A percentile compares a stretch with the other conserved stretches of the same genome.
Conservation (phyloP, 805 yeast genomes). For the Myxozyma melibiosi region DNA sequence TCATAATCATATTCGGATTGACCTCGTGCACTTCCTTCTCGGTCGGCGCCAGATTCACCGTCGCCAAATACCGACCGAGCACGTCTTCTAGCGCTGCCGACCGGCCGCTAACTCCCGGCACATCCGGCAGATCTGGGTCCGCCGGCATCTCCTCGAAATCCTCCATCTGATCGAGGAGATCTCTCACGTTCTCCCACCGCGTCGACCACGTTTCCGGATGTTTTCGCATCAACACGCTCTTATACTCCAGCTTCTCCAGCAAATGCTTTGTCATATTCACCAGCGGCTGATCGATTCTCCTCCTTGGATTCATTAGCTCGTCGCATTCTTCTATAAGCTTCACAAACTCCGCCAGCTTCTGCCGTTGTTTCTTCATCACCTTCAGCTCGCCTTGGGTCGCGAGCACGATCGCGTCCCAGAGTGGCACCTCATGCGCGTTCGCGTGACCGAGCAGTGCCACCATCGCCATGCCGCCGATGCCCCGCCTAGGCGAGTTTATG, state of each 20-base stretch:
- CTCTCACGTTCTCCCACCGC: slow-evolving; percentile 33
- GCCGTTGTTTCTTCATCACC: slow-evolving; percentile 3
- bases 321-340: slow-evolving; percentile 14
- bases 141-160: slow-evolving; percentile 4
- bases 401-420: slow-evolving; percentile 25
- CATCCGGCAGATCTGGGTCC: slow-evolving; percentile 18
- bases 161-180: slow-evolving; percentile 15
- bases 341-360: slow-evolving; percentile 12
- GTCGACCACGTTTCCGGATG: slow-evolving; percentile 27
- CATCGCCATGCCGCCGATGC: slow-evolving; percentile 63
- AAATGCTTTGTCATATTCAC: slow-evolving; percentile 8
- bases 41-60: slow-evolving; percentile 24
- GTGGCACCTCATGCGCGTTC: slow-evolving; percentile 14
- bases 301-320: slow-evolving; percentile 1
- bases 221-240: slow-evolving; percentile 9
- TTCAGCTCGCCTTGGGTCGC: slow-evolving; percentile 20
- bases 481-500: slow-evolving; percentile 62
- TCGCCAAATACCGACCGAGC: slow-evolving; percentile 22
- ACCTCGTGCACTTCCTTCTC: slow-evolving; percentile 13
- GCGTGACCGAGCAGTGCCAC: slow-evolving; percentile 40
- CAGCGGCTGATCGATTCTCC: slow-evolving; percentile 7
- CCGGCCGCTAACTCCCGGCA: slow-evolving; percentile 7
- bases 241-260: slow-evolving; percentile 18
- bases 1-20: slow-evolving; percentile 40
- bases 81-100: slow-evolving; percentile 1